Percentiles rank a stretch among this genome's conserved stretches.
phyloP scores from a whole-genome alignment of 2,329 filamentous ascomycete genomes.

The Cladosporium sp. region DNA sequence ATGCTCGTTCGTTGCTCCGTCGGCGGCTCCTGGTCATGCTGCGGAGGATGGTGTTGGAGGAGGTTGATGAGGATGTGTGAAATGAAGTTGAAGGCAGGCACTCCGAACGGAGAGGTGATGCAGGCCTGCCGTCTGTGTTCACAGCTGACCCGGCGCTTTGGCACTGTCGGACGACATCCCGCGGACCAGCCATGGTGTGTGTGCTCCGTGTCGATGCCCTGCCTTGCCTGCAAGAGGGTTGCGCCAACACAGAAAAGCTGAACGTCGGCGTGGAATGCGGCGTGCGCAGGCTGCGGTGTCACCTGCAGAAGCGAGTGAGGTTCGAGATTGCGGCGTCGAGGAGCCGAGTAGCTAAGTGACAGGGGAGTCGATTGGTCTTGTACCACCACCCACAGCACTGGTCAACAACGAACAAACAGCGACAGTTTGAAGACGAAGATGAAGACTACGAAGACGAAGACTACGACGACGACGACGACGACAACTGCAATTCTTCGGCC shows the following conservation, averaged over 20 bases:
- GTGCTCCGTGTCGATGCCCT: too few relatives aligned
- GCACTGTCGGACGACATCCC: not conserved
- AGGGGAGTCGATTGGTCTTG: too few relatives aligned
- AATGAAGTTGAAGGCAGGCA: not conserved
- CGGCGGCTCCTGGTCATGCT: slow-evolving; percentile 5
- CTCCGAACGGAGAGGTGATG: not conserved
- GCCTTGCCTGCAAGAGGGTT: slow-evolving; percentile 1
- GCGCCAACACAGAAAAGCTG: not conserved
- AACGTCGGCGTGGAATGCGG: not conserved
- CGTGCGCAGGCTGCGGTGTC: not conserved
- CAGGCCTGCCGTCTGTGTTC: too few relatives aligned
- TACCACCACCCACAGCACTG: too few relatives aligned
- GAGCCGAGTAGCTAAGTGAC: too few relatives aligned
- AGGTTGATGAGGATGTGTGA: not conserved
- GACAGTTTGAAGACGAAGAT: too few relatives aligned
- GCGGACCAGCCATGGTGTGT: not conserved
- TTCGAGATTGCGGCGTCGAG: too few relatives aligned
- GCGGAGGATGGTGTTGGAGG: not conserved
- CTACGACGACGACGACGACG: too few relatives aligned
- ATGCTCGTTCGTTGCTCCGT: not conserved
- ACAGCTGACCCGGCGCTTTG: not conserved
- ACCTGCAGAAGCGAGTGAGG: not conserved
- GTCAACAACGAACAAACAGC: too few relatives aligned
- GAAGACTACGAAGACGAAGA: too few relatives aligned
- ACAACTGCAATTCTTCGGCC: too few relatives aligned